Evolutionary conservation across 768 basidiomycete genomes (phyloP), one percentile per base, ranked within the genome.

Genomic region (Kwoniella botswanensis): DNA sequence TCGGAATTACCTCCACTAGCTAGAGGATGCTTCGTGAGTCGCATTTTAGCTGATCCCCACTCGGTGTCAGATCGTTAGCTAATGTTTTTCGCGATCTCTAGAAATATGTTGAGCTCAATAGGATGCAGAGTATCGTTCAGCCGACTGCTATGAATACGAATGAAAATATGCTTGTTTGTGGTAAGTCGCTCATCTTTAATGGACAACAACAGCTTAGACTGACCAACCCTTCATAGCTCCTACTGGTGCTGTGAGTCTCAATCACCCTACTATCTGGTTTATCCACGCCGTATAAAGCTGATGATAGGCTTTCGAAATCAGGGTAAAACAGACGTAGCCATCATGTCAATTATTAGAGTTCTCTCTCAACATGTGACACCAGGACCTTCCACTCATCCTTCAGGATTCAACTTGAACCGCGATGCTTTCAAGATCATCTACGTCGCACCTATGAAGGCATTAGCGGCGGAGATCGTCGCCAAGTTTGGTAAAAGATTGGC

Each of bases 241-340:
- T 0, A 99, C 97, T 73, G 97, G 97, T 87, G 96, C 97, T 74
- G 94, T 96, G 76, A 84, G 92, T 84, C 21, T 46, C 17, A 42
- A 35, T 35, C 1, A 9, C 35, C 35, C 5, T 63, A n/a, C 2
- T 35, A 24, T 13, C 21, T 11, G 60, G 29, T 15, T 43, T 21
- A 59, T 7, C 55, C 5, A 9, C 17, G 29, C 26, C 26, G 24
- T 26, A 26, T 26, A 26, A 26, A 15, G 46, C n/a, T 53, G 52
- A 42, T 29, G 54, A 70, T 11, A 22, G 68, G 74, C 17, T 64
- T 6, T 13, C 29, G 26, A 15, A 1, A 0, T 61, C 75, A 95
- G 94, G 97, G 97, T 84, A 99, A 99, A 93, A 99, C 97, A 0
- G 97, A 99, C 83, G 91, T 99, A 0, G 97, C 97, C 0, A 92